These are phyloP conservation scores for Golubevia pallescens DNA, from an alignment of 1,284 basidiomycete species.

Conservation along the genomic window DNA sequence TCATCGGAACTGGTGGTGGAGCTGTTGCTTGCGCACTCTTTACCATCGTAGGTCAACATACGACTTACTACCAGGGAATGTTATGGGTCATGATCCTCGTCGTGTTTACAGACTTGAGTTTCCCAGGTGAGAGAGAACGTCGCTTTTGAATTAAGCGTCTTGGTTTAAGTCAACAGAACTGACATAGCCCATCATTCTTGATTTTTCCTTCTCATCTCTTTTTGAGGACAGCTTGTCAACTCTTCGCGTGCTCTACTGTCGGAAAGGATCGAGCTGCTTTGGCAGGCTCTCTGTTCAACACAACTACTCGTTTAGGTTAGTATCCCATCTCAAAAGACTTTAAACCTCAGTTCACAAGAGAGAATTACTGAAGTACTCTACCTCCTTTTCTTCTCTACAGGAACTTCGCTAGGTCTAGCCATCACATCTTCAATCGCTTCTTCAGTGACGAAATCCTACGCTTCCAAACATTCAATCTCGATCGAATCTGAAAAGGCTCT, in stretches of 20 bases:
- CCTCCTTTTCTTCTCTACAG: neutral
- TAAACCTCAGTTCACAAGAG: too few relatives aligned
- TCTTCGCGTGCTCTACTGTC: constrained; percentile 33
- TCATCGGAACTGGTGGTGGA: constrained; percentile 23
- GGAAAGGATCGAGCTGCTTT: constrained; percentile 36
- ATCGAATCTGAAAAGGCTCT: constrained; percentile 10
- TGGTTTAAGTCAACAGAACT: too few relatives aligned
- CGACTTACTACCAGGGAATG: constrained; percentile 35
- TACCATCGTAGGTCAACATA: constrained; percentile 12
- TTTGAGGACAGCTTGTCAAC: constrained; percentile 1
- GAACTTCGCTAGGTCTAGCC: constrained; percentile 47
- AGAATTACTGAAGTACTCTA: too few relatives aligned
- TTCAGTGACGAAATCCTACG: constrained; percentile 17
- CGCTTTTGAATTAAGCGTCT: too few relatives aligned
- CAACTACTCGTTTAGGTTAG: constrained; percentile 24
- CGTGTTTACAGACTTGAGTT: constrained; percentile 22
- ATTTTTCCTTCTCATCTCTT: too few relatives aligned
- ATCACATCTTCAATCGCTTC: constrained; percentile 35
- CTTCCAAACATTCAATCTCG: too few relatives aligned
- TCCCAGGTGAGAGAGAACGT: too few relatives aligned
- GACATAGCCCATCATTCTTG: too few relatives aligned
- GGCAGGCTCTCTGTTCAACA: constrained; percentile 45
- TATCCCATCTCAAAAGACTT: too few relatives aligned
- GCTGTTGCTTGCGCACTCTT: constrained; percentile 26
- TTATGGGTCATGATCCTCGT: constrained; percentile 38